A percentile compares a stretch with the other conserved stretches of the same genome.
These are phyloP conservation scores for Aspergillus tamarii DNA, from an alignment of 2,329 filamentous ascomycete genomes.

Conservation along the genomic window DNA sequence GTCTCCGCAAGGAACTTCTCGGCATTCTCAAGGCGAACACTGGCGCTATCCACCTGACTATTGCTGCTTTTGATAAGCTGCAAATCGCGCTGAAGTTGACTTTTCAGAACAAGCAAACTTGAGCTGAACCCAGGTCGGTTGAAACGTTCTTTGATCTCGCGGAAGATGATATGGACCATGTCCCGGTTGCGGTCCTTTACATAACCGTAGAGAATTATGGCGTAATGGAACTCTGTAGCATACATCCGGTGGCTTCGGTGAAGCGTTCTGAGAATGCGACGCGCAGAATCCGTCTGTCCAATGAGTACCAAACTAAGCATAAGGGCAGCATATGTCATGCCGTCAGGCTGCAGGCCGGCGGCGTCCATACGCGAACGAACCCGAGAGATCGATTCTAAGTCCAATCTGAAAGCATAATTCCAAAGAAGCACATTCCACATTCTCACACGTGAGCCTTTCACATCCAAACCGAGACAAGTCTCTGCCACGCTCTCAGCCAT, in stretches of 20 bases:
- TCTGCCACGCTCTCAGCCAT: conserved; percentile 64
- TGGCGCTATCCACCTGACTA: conserved; percentile 13
- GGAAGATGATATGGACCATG: conserved; percentile 56
- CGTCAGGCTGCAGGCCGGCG: conserved; percentile 55
- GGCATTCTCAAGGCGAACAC: conserved; percentile 33
- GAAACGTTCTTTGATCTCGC: conserved; percentile 44
- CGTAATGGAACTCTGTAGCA: conserved; percentile 49
- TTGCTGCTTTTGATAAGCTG: conserved; percentile 22
- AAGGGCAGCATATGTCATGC: conserved; percentile 63
- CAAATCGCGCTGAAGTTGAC: conserved; percentile 39
- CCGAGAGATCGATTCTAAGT: conserved; percentile 57
- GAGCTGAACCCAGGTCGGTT: conserved; percentile 36
- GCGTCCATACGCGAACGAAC: conserved; percentile 60
- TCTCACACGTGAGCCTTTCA: conserved; percentile 58
- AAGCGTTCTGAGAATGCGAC: conserved; percentile 51
- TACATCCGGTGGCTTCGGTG: conserved; percentile 42
- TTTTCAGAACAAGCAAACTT: conserved; percentile 40
- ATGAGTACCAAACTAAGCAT: conserved; percentile 61
- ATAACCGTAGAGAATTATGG: conserved; percentile 54
- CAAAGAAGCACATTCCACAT: conserved; percentile 81
- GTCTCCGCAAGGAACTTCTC: conserved; percentile 43
- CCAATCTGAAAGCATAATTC: conserved; percentile 67
- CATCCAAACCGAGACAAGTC: conserved; percentile 56
- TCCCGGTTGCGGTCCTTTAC: conserved; percentile 51
- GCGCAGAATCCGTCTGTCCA: conserved; percentile 59